Evolutionary conservation across 2,329 filamentous ascomycete species (phyloP).

Genomic region (Rachicladosporium sp.): DNA sequence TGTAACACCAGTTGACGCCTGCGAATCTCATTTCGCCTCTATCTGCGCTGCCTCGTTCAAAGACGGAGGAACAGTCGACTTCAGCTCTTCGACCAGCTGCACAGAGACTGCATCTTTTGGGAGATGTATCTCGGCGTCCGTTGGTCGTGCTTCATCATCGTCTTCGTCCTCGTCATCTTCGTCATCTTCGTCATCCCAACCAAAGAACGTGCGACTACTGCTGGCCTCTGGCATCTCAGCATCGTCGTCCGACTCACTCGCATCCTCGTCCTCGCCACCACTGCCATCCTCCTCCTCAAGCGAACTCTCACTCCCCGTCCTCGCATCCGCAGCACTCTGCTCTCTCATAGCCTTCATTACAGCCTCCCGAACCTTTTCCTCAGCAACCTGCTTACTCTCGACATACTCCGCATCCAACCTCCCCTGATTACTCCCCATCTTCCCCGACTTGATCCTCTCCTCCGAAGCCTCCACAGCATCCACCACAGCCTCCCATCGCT

Average conservation of each 20-base stretch:
- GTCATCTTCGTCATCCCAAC: slow-evolving; percentile 56
- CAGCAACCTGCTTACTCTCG: slow-evolving; percentile 83
- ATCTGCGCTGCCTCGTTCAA: too few relatives aligned
- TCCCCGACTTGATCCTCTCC: slow-evolving; percentile 66
- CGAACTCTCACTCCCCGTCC: slow-evolving; percentile 29
- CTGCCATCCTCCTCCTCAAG: slow-evolving; percentile 24
- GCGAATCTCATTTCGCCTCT: too few relatives aligned
- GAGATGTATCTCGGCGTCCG: slow-evolving; percentile 2
- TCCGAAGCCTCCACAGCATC: slow-evolving; percentile 71
- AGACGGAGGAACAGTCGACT: neutral
- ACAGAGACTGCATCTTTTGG: slow-evolving; percentile 3
- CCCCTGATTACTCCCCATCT: slow-evolving; percentile 45
- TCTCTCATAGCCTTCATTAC: slow-evolving; percentile 58
- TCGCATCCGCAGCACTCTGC: slow-evolving; percentile 39
- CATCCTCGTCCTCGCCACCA: slow-evolving; percentile 20
- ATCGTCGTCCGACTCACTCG: slow-evolving; percentile 22
- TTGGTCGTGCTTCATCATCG: slow-evolving; percentile 22
- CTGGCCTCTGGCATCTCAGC: slow-evolving; percentile 15
- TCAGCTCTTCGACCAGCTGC: slow-evolving; percentile 11
- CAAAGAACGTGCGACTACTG: slow-evolving; percentile 47
- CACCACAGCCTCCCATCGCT: slow-evolving; percentile 80
- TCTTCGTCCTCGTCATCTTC: slow-evolving; percentile 37
- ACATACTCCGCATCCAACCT: slow-evolving; percentile 82
- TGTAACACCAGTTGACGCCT: too few relatives aligned
- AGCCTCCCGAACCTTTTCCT: slow-evolving; percentile 68